Conservation (phyloP, 176 grass and related monocot species). For the Oryza nivara region DNA sequence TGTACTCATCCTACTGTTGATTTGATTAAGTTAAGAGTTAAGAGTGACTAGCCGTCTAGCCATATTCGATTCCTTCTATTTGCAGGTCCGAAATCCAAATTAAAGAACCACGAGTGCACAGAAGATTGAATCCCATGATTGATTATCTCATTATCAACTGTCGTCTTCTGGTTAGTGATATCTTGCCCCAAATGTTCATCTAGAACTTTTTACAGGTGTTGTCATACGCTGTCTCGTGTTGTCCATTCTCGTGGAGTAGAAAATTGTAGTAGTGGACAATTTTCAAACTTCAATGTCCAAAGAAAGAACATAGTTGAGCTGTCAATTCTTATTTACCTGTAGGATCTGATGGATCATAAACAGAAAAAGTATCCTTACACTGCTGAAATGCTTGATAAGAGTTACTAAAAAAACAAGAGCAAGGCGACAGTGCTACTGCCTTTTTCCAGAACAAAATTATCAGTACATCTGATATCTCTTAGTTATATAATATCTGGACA, state of each 20-base stretch:
- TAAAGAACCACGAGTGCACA: background rate
- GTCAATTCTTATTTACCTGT: constrained; percentile 25
- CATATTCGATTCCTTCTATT: background rate
- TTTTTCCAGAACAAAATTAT: background rate
- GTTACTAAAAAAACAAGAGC: background rate
- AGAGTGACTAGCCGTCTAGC: background rate
- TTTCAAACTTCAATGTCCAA: background rate
- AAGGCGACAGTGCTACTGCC: background rate
- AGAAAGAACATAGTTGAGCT: background rate
- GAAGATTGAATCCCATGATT: background rate
- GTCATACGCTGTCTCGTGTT: background rate
- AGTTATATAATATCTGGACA: background rate
- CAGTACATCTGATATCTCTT: background rate
- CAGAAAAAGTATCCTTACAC: background rate
- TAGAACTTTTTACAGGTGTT: background rate
- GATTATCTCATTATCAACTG: background rate
- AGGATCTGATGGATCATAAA: constrained; percentile 27
- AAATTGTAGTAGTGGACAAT: background rate
- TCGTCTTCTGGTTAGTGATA: background rate
- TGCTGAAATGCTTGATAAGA: background rate
- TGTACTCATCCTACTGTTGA: background rate
- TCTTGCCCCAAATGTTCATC: constrained; percentile 21
- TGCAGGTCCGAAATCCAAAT: background rate
- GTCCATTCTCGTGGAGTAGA: background rate
- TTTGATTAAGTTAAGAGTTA: background rate